Evolutionary conservation across 2,329 filamentous ascomycete species (phyloP).

Genomic region (Furcasterigmium sp.): DNA sequence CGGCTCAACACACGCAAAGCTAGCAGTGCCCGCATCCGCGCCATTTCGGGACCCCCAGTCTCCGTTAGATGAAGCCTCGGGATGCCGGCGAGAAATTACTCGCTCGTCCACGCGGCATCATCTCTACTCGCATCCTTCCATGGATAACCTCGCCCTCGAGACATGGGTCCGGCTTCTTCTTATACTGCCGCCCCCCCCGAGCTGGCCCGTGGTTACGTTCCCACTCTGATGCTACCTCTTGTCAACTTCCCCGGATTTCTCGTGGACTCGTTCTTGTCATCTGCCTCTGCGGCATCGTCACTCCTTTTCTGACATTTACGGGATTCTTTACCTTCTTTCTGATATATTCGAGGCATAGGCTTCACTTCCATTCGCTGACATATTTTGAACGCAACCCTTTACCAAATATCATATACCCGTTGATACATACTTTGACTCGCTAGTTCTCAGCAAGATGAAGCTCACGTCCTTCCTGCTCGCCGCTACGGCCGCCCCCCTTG

Average conservation of each 20-base stretch:
- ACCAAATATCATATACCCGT: too few relatives aligned
- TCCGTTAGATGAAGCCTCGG: slow-evolving; percentile 2
- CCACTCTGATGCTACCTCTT: neutral
- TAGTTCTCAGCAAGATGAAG: slow-evolving; percentile 11
- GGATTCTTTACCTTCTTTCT: neutral
- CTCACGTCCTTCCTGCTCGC: slow-evolving; percentile 10
- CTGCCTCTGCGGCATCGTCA: neutral
- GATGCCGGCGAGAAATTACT: neutral
- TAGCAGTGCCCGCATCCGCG: neutral
- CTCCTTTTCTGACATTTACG: neutral
- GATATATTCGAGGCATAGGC: neutral
- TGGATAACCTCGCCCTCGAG: too few relatives aligned
- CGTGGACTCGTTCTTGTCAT: neutral
- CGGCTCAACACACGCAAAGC: too few relatives aligned
- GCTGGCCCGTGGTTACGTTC: neutral
- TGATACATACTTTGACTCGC: too few relatives aligned
- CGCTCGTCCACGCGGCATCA: neutral
- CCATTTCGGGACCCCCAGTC: neutral
- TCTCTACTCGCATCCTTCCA: too few relatives aligned
- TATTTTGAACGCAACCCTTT: neutral
- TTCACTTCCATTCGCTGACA: neutral
- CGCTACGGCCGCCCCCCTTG: slow-evolving; percentile 9
- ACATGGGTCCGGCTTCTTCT: too few relatives aligned
- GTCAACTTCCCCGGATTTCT: neutral
- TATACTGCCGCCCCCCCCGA: too few relatives aligned